Evolutionary conservation across 108 stramenopile genomes (phyloP).

Genomic region (Fragilaria crotonensis): DNA sequence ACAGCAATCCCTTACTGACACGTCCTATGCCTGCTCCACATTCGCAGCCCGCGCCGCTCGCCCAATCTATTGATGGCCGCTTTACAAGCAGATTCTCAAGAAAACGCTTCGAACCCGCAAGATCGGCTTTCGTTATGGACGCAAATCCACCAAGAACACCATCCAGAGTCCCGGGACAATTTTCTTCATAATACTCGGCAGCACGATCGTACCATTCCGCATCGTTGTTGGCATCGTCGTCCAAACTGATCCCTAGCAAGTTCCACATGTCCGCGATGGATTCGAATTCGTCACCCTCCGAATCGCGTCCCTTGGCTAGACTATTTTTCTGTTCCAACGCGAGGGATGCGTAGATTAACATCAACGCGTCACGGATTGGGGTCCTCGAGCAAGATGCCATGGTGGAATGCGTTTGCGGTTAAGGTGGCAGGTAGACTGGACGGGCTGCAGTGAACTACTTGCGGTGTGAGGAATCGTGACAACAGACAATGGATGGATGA

Average conservation of each 20-base stretch:
- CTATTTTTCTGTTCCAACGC: not conserved
- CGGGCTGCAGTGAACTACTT: too few relatives aligned
- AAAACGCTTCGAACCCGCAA: conserved; percentile 69
- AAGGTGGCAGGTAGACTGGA: too few relatives aligned
- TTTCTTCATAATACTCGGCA: conserved; percentile 80
- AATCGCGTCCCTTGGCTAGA: conserved; percentile 16
- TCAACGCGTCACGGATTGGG: too few relatives aligned
- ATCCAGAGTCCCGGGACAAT: conserved; percentile 76
- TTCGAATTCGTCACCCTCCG: conserved; percentile 14
- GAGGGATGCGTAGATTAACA: not conserved
- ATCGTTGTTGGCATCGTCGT: not conserved
- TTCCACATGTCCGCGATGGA: conserved; percentile 35
- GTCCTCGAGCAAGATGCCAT: too few relatives aligned
- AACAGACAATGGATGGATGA: too few relatives aligned
- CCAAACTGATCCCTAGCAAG: not conserved
- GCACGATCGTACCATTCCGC: conserved; percentile 80
- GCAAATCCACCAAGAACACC: conserved; percentile 91
- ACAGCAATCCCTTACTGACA: conserved; percentile 81
- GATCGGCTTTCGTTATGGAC: conserved; percentile 60
- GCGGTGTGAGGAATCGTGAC: too few relatives aligned
- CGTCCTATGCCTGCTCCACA: conserved; percentile 88
- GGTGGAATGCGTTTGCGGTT: too few relatives aligned
- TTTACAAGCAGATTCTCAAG: conserved; percentile 25
- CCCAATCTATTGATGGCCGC: conserved; percentile 16
- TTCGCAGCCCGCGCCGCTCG: conserved; percentile 32